Base-by-base conservation (phyloP, 1,284 basidiomycete genomes). In the Pterulicium gracile region DNA sequence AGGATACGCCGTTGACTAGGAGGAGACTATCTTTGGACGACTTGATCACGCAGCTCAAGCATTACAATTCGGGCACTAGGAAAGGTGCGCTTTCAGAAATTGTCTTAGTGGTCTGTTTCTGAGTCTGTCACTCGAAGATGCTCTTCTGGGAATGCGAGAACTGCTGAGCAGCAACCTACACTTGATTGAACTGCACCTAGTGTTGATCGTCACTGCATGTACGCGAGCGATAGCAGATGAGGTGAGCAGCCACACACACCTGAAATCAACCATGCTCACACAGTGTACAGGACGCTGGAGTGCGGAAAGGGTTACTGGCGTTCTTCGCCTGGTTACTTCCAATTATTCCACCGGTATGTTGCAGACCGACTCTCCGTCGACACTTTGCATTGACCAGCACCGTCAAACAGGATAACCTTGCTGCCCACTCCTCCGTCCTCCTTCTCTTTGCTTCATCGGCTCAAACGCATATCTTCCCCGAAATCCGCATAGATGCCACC, bases 391-490 rank as follows among this genome's bases (percentile, higher is more conserved):
- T 44, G 47, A 55, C 49, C 42, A 47, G 34, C 44, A 48, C 44
- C 21, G 27, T 47, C 42, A n/a, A 50, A 45, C 50, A 84, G 88
- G 72, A 77, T 45, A 73, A 77, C 46, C 63, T 91, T 1, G 56
- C 67, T 2, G 90, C 86, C 4, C 90, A 91, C 59, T 73, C 81
- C 3, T 72, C 83, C 0, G 58, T 81, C 0, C 68, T 96, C 1
- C 68, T 95, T 14, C 75, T 97, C 12, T 96, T 92, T 61, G 81
- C 83, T 0, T 82, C 89, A 1, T 95, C 94, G 3, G 91, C 91
- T 0, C 84, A 96, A 60, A 93, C 90, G 0, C 88, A 96, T 57
- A 96, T 98, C 48, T 95, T 93, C 61, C 91, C 92, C 5, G 89
- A 94, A 56, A 88, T 98, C 49, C 76, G 92, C 5, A 73, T 97